These are phyloP conservation scores for Medicago ruthenica DNA, from an alignment of 306 rosid genomes.

Conservation along the genomic window DNA sequence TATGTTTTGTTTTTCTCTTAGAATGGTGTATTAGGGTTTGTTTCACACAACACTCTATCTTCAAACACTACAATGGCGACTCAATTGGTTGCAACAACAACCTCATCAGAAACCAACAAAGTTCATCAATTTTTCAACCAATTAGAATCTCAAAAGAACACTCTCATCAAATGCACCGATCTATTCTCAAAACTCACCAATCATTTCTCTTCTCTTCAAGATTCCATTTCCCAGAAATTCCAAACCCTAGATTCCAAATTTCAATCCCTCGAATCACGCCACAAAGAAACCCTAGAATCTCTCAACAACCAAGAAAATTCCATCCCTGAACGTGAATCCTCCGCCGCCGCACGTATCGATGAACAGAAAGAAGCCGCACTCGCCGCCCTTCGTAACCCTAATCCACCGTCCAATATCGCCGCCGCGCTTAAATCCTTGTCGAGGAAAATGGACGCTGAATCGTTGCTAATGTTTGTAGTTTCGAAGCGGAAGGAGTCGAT, in stretches of 20 bases:
- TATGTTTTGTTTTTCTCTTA: conserved; percentile 10
- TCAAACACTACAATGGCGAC: conserved; percentile 54
- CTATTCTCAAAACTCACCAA: conserved; percentile 60
- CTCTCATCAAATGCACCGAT: conserved; percentile 61
- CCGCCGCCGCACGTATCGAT: conserved; percentile 56
- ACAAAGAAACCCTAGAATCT: conserved; percentile 54
- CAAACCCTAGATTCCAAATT: conserved; percentile 65
- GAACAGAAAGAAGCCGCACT: conserved; percentile 63
- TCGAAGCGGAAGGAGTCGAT: conserved; percentile 77
- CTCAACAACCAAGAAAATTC: conserved; percentile 58
- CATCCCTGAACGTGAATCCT: conserved; percentile 67
- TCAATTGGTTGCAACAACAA: conserved; percentile 46
- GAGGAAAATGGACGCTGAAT: conserved; percentile 68
- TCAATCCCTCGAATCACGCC: conserved; percentile 55
- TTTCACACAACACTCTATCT: too few relatives aligned
- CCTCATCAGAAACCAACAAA: conserved; percentile 38
- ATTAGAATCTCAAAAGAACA: conserved; percentile 59
- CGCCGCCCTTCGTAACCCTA: conserved; percentile 48
- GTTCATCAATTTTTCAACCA: conserved; percentile 67
- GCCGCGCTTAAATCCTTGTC: conserved; percentile 60
- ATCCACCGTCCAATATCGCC: conserved; percentile 46
- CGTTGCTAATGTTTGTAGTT: conserved; percentile 59
- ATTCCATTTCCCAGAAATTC: conserved; percentile 60
- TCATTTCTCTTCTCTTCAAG: conserved; percentile 59
- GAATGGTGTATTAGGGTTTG: conserved; percentile 39